Evolutionary conservation across 2,329 filamentous ascomycete genomes (phyloP).

Genomic region (Rutstroemia sp.): DNA sequence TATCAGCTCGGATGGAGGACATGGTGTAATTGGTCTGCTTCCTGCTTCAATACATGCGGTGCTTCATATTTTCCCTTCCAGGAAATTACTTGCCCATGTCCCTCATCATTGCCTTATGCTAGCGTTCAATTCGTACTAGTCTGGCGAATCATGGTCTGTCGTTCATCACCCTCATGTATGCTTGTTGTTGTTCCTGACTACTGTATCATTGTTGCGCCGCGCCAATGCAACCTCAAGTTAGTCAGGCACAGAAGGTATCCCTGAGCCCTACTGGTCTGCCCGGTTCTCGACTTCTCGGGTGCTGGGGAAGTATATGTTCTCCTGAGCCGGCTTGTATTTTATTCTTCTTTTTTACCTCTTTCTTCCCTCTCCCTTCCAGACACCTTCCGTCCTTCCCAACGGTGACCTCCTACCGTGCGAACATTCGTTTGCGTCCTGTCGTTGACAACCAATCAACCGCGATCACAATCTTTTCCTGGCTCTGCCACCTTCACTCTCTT

Average conservation of each 20-base stretch:
- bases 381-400: slow-evolving; percentile 15
- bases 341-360: slow-evolving; percentile 8
- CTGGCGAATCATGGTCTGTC: not conserved
- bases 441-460: slow-evolving; percentile 24
- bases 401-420: slow-evolving; percentile 23
- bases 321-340: slow-evolving; percentile 9
- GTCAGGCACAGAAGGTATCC: not conserved
- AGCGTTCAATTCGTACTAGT: not conserved
- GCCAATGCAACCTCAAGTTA: not conserved
- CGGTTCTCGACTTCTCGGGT: not conserved
- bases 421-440: slow-evolving; percentile 31
- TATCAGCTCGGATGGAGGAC: no score
- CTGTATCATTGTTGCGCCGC: not conserved
- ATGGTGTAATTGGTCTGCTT: not conserved
- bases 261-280: not conserved
- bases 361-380: slow-evolving; percentile 12
- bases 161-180: not conserved
- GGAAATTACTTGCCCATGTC: not conserved
- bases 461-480: slow-evolving; percentile 24
- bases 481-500: not conserved
- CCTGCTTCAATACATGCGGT: no score
- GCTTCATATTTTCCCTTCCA: not conserved
- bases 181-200: not conserved
- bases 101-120: not conserved
- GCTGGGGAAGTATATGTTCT: not conserved